Base-by-base conservation (phyloP, 805 yeast species). In the Candida vartiovaarae region DNA sequence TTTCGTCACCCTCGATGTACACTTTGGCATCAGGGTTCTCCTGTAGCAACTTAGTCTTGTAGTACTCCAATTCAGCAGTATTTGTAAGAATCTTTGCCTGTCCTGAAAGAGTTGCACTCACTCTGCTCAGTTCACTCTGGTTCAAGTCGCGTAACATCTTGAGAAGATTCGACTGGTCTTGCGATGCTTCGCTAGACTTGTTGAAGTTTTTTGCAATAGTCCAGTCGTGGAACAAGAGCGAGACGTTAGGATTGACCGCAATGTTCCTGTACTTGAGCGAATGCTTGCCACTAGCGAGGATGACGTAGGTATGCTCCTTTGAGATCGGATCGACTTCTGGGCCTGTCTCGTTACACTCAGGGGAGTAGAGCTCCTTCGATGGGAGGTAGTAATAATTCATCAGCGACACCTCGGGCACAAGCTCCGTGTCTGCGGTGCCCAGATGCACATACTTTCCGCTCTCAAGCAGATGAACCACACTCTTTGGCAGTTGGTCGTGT, bases 181-280 rank as follows among this genome's bases (percentile, higher is more conserved):
- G 47, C 7, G 53, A 50, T 37, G 70, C 52, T 48, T 65, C 47
- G 56, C 57, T 57, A 3, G 39, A 8, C n/a, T 45, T 40, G 30
- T 60, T 56, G 15, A 63, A 59, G n/a, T 64, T 60, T 54, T 73
- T 72, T 4, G 84, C 78, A 1, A 87, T 74, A 11, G 84, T 75
- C 96, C 96, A 90, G 56, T 91, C 98, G 60, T 91, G 98, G 36
- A 91, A 78, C 47, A 91, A 69, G 37, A 91, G 60, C 0, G 96
- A 83, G 5, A 91, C 96, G 35, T 76, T 72, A 7, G 91, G 89
- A 59, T 91, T 91, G 33, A 64, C 63, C 10, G 61, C 49, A 40
- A 91, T 75, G 63, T 91, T 90, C 32, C 71, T 64, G 62, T 74
- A 86, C 64, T 90, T 91, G 46, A 78, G 78, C 8, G 97, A 87